A percentile compares a stretch with the other conserved stretches of the same genome.
Conservation (phyloP, 1,139 yeast genomes). For the Pneumocystis murina region DNA sequence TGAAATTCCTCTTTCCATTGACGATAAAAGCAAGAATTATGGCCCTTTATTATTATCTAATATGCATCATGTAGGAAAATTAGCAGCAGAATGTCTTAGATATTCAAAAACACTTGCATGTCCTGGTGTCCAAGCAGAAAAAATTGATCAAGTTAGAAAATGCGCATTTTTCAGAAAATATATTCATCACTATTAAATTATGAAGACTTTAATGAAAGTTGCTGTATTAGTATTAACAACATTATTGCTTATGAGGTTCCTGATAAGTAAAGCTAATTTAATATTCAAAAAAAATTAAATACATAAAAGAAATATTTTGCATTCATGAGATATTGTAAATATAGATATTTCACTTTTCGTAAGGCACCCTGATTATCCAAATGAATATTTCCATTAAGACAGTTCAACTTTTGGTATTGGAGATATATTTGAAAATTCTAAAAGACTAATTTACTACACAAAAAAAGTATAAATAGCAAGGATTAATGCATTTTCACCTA, state of each 20-base stretch:
- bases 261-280: not conserved
- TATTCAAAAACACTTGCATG: not conserved
- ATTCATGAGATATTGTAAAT: not conserved
- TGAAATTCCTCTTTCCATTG: not conserved
- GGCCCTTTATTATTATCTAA: not conserved
- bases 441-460: not conserved
- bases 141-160: not conserved
- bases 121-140: not conserved
- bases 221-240: not conserved
- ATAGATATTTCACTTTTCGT: constrained; percentile 2
- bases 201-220: not conserved
- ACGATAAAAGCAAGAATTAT: not conserved
- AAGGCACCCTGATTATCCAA: not conserved
- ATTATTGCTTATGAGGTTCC: not conserved
- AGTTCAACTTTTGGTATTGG: constrained; percentile 1
- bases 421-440: not conserved
- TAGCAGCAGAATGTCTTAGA: not conserved
- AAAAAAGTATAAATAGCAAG: not conserved
- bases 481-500: not conserved
- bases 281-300: not conserved
- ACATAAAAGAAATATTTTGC: not conserved
- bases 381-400: not conserved
- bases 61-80: not conserved
- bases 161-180: not conserved
- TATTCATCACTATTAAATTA: not conserved